phyloP scores from a whole-genome alignment of 2,329 filamentous ascomycete genomes.

The Periconia digitata region DNA sequence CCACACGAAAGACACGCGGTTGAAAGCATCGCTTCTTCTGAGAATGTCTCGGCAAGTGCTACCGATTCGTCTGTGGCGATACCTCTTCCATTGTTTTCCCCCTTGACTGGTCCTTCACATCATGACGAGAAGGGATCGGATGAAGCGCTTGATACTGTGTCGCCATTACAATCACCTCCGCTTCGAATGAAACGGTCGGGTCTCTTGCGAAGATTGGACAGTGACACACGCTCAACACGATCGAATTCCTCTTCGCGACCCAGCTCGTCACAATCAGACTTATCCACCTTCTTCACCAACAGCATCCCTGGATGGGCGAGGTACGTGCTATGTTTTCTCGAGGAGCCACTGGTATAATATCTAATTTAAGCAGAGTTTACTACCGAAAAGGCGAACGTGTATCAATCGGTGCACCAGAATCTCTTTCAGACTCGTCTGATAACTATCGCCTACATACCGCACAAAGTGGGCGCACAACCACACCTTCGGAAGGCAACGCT shows the following conservation, averaged over 20 bases:
- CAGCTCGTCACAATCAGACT: slow-evolving; percentile 38
- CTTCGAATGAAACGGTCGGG: slow-evolving; percentile 43
- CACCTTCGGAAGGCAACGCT: slow-evolving; percentile 42
- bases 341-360: neutral
- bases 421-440: slow-evolving; percentile 30
- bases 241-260: slow-evolving; percentile 35
- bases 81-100: slow-evolving; percentile 41
- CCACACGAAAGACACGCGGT: slow-evolving; percentile 37
- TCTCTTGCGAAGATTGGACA: slow-evolving; percentile 35
- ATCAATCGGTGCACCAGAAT: slow-evolving; percentile 37
- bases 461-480: slow-evolving; percentile 39
- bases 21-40: slow-evolving; percentile 33
- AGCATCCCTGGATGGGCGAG: slow-evolving; percentile 44
- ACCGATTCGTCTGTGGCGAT: slow-evolving; percentile 39
- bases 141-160: slow-evolving; percentile 42
- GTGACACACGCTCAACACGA: slow-evolving; percentile 22
- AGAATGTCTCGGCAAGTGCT: slow-evolving; percentile 30
- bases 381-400: slow-evolving; percentile 41
- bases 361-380: slow-evolving; percentile 34
- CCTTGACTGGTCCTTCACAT: slow-evolving; percentile 20
- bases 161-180: slow-evolving; percentile 42
- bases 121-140: slow-evolving; percentile 34
- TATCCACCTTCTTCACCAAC: slow-evolving; percentile 36
- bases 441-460: slow-evolving; percentile 35
- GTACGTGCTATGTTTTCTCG: slow-evolving; percentile 15